Conservation (phyloP, 441 rosid genomes). For the Omphalea diandra region DNA sequence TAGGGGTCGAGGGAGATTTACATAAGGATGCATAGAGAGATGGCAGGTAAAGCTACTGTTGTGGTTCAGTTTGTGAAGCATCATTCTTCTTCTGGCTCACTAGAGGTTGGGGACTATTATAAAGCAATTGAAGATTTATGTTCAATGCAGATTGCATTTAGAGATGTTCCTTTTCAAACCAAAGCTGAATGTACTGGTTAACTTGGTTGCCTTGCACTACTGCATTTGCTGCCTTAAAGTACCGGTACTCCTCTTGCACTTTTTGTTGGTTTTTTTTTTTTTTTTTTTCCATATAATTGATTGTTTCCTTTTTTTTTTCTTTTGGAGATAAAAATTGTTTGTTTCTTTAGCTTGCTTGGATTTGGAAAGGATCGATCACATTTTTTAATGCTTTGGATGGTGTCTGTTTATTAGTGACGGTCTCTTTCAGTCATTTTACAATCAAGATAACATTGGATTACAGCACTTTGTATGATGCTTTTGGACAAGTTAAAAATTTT, state of each 20-base stretch:
- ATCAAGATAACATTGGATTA: background rate
- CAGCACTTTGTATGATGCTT: slow-evolving; percentile 2
- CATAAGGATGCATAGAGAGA: slow-evolving; percentile 42
- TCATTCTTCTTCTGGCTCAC: slow-evolving; percentile 30
- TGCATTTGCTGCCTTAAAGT: slow-evolving; percentile 48
- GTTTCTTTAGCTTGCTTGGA: too few relatives aligned
- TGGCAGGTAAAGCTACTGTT: slow-evolving; percentile 35
- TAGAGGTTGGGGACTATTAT: slow-evolving; percentile 48
- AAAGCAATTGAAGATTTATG: slow-evolving; percentile 44
- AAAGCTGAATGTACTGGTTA: slow-evolving; percentile 47
- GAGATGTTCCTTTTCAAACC: slow-evolving; percentile 66
- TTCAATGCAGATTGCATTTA: slow-evolving; percentile 40
- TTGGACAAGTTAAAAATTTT: background rate
- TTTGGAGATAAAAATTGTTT: background rate
- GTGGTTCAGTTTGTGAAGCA: slow-evolving; percentile 42
- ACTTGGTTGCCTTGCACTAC: slow-evolving; percentile 64
- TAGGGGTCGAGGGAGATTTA: slow-evolving; percentile 62
- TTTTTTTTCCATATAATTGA: background rate
- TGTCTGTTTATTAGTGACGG: too few relatives aligned
- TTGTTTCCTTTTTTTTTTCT: slow-evolving; percentile 2
- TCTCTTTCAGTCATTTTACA: background rate
- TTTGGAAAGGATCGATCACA: too few relatives aligned
- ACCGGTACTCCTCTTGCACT: slow-evolving; percentile 32
- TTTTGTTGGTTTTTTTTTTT: too few relatives aligned
- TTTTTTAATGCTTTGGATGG: too few relatives aligned